A percentile compares a stretch with the other conserved stretches of the same genome.
These are phyloP conservation scores for Fusarium continuum DNA, from an alignment of 2,329 filamentous ascomycete genomes.

Conservation along the genomic window DNA sequence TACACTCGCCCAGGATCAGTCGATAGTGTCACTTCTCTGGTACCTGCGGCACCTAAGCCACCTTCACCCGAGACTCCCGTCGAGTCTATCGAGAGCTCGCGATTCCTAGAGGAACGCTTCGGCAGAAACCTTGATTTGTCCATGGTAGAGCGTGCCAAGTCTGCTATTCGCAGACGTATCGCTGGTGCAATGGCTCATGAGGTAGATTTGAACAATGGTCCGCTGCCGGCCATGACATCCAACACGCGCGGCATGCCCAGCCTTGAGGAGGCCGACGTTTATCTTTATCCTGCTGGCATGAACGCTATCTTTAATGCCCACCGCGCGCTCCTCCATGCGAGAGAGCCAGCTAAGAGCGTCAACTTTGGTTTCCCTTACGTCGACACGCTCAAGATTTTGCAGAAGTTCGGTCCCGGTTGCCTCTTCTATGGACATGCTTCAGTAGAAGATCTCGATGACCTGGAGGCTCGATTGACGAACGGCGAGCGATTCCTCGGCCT, in stretches of 20 bases:
- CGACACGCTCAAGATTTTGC: conserved; percentile 91
- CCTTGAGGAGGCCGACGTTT: conserved; percentile 87
- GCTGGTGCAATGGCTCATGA: conserved; percentile 83
- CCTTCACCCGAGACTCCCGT: conserved; percentile 40
- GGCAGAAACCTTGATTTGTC: conserved; percentile 87
- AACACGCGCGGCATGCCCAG: conserved; percentile 67
- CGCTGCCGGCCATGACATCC: conserved; percentile 43
- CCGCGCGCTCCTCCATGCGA: conserved; percentile 72
- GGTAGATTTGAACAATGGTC: conserved; percentile 58
- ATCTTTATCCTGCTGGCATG: conserved; percentile 90
- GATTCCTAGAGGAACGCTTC: conserved; percentile 93
- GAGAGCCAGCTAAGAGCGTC: conserved; percentile 77
- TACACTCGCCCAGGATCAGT: conserved; percentile 72
- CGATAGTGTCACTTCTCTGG: conserved; percentile 25
- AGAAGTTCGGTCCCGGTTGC: conserved; percentile 93
- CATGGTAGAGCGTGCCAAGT: conserved; percentile 81
- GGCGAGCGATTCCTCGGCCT: conserved; percentile 84
- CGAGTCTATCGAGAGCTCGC: conserved; percentile 71
- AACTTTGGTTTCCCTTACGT: conserved; percentile 98
- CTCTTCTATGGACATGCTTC: conserved; percentile 87
- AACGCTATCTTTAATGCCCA: conserved; percentile 94
- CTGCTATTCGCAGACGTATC: conserved; percentile 87
- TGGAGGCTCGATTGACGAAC: conserved; percentile 73
- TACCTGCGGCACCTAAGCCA: conserved; percentile 20
- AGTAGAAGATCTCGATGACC: conserved; percentile 79